phyloP scores from a whole-genome alignment of 1,284 basidiomycete species.

The Boletus sp. region DNA sequence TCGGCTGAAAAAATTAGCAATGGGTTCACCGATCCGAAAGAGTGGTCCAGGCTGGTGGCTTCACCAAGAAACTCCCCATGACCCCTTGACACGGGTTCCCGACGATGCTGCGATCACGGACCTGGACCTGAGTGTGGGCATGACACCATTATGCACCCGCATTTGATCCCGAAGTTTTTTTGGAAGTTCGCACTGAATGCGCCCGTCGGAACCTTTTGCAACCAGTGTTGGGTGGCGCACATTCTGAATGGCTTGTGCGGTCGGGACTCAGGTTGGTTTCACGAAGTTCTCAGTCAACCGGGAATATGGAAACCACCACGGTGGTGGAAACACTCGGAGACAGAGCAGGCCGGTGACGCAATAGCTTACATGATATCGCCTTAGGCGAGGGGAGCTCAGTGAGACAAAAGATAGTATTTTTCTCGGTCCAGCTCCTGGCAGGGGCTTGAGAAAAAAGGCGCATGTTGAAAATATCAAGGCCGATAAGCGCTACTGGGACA shows the following conservation, averaged over 20 bases:
- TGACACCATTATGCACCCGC: too few species aligned
- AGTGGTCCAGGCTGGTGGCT: neutral
- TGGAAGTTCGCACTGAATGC: neutral
- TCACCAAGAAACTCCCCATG: neutral
- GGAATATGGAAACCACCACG: too few species aligned
- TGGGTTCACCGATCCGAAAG: neutral
- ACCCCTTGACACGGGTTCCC: neutral
- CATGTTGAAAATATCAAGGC: neutral
- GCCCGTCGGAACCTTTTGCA: neutral
- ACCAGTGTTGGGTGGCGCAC: neutral
- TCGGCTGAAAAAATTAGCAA: constrained; percentile 1
- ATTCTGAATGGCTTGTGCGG: too few species aligned
- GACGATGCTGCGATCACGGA: neutral
- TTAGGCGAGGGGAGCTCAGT: neutral
- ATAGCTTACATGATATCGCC: neutral
- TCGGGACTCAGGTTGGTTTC: too few species aligned
- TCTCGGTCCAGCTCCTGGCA: neutral
- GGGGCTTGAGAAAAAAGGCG: neutral
- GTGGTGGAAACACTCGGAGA: neutral
- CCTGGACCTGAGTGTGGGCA: neutral
- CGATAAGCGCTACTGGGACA: neutral
- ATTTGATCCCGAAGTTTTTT: neutral
- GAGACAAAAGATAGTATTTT: neutral
- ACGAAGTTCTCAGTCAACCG: neutral
- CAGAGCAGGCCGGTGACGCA: too few species aligned